Percentiles rank a stretch among this genome's conserved stretches.
These are phyloP conservation scores for Primulina huaijiensis DNA, from an alignment of 257 asterid species.

Conservation along the genomic window DNA sequence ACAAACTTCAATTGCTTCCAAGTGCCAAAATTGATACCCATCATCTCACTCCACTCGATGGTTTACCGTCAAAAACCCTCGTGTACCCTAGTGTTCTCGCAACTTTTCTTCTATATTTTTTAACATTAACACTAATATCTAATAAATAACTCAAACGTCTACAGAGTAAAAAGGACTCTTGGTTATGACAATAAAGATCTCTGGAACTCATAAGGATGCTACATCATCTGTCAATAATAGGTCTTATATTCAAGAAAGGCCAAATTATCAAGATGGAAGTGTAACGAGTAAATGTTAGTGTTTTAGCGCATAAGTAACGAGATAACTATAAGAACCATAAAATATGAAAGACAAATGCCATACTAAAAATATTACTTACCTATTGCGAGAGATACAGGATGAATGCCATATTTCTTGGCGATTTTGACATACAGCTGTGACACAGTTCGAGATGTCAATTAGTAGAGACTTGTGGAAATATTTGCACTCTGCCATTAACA, in stretches of 20 bases:
- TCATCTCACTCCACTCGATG: not conserved
- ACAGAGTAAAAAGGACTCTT: not conserved
- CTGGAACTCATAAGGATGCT: not conserved
- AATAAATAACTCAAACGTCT: not conserved
- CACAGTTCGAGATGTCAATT: conserved; percentile 22
- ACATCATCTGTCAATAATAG: not conserved
- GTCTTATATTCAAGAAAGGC: not conserved
- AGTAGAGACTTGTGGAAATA: conserved; percentile 13
- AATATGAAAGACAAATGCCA: conserved; percentile 15
- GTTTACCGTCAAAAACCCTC: not conserved
- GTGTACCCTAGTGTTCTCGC: not conserved
- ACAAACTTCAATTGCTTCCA: not conserved
- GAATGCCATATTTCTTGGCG: conserved; percentile 51
- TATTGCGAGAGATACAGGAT: conserved; percentile 80
- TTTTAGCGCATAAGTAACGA: not conserved
- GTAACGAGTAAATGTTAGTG: not conserved
- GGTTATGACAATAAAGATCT: not conserved
- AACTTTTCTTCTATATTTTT: too few relatives aligned
- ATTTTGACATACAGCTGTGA: conserved; percentile 62
- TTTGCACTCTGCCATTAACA: conserved; percentile 13
- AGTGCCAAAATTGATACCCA: not conserved
- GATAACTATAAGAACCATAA: not conserved
- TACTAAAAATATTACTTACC: conserved; percentile 38
- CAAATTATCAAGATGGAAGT: not conserved
- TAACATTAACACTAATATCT: not conserved